Evolutionary conservation across 148 eudicot species (phyloP).

Genomic region (Spergularia marina): DNA sequence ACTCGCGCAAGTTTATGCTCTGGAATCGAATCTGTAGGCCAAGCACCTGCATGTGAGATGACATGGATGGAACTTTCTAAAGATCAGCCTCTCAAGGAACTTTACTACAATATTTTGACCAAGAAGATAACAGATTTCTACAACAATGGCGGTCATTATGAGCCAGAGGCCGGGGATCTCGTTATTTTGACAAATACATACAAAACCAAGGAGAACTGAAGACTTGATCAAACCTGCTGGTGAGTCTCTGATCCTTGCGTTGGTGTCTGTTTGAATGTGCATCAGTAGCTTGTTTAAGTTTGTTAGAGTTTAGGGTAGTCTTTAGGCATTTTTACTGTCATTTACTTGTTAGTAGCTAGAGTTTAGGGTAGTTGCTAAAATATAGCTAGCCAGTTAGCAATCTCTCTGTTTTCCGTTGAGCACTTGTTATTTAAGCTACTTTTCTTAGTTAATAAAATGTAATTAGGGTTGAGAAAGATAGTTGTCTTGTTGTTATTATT

Average conservation of each 20-base stretch:
- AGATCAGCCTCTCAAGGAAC: conserved; percentile 30
- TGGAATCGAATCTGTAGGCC: conserved; percentile 26
- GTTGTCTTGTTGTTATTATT: too few relatives aligned
- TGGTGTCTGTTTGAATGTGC: too few relatives aligned
- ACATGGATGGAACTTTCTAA: conserved; percentile 12
- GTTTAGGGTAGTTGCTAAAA: too few relatives aligned
- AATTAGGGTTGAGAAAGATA: too few relatives aligned
- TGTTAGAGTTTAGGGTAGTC: too few relatives aligned
- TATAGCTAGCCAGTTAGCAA: too few relatives aligned
- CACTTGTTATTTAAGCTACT: too few relatives aligned
- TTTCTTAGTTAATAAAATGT: too few relatives aligned
- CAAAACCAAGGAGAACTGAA: conserved; percentile 34
- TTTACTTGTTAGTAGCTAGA: too few relatives aligned
- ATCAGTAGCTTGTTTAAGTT: too few relatives aligned
- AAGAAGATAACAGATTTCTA: conserved; percentile 12
- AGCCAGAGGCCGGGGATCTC: conserved; percentile 50
- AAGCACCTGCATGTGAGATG: conserved; percentile 35
- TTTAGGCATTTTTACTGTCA: too few relatives aligned
- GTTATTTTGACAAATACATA: conserved; percentile 42
- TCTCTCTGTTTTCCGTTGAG: too few relatives aligned
- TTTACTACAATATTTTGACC: conserved; percentile 36
- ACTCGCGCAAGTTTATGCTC: conserved; percentile 57
- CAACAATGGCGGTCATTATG: conserved; percentile 34
- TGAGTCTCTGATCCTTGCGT: conserved; percentile 28
- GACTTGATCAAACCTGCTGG: conserved; percentile 36